Percentiles rank a stretch among this genome's conserved stretches.
These are phyloP conservation scores for Acer saccharum DNA, from an alignment of 345 rosid genomes.

Conservation along the genomic window DNA sequence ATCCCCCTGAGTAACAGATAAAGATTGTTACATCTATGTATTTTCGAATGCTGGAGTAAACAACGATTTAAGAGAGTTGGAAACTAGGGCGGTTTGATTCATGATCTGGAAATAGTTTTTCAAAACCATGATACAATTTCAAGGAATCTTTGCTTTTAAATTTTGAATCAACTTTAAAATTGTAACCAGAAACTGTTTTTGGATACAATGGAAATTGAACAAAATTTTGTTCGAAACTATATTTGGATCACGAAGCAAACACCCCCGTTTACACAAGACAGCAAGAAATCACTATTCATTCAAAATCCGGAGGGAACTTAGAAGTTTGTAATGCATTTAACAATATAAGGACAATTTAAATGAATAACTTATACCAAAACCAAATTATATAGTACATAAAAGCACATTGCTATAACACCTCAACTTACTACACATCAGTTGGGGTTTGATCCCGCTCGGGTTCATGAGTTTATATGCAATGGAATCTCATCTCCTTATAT, in stretches of 20 bases:
- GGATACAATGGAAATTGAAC: too few relatives aligned
- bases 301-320: too few relatives aligned
- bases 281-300: too few relatives aligned
- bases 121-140: neutral
- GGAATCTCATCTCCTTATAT: neutral
- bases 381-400: neutral
- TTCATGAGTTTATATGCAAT: neutral
- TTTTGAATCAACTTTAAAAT: neutral
- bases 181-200: too few relatives aligned
- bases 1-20: conserved; percentile 52
- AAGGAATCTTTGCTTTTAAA: too few relatives aligned
- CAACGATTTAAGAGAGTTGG: neutral
- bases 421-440: neutral
- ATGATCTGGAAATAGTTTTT: neutral
- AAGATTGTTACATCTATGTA: neutral
- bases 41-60: neutral
- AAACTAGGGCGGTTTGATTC: neutral
- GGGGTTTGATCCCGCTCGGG: neutral
- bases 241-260: too few relatives aligned
- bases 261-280: too few relatives aligned
- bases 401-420: neutral
- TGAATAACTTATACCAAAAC: neutral
- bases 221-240: too few relatives aligned
- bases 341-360: neutral
- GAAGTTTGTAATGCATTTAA: neutral